Evolutionary conservation across 2,329 filamentous ascomycete species (phyloP).

Genomic region (Fusarium nelsonii): DNA sequence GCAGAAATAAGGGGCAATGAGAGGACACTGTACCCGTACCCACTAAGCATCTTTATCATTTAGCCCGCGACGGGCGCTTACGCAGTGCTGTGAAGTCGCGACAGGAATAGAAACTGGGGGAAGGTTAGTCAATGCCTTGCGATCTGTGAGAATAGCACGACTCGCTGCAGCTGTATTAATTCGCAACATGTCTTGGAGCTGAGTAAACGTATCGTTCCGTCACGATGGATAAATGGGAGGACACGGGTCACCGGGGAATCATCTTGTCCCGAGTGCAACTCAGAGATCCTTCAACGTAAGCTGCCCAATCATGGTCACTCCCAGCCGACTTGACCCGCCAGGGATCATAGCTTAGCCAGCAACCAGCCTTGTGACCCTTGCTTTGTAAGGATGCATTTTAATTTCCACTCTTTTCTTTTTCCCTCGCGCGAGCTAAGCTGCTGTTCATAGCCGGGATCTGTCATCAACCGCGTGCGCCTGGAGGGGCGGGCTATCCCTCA

Average conservation of each 20-base stretch:
- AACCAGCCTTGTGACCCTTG: constrained; percentile 33
- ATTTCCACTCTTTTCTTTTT: constrained; percentile 23
- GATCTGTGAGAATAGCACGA: too few relatives aligned
- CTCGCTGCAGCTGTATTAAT: too few relatives aligned
- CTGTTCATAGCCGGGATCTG: neutral
- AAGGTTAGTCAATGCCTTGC: neutral
- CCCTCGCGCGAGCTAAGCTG: neutral
- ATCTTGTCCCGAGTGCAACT: neutral
- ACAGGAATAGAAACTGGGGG: neutral
- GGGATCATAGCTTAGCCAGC: neutral
- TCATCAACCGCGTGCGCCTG: too few relatives aligned
- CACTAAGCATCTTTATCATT: neutral
- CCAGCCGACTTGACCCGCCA: neutral
- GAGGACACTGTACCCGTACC: constrained; percentile 1
- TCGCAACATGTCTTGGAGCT: neutral
- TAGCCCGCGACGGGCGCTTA: too few relatives aligned
- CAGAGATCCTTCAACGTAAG: constrained; percentile 1
- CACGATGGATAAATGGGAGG: neutral
- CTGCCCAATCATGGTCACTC: constrained; percentile 1
- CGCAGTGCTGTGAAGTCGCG: too few relatives aligned
- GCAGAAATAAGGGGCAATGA: neutral
- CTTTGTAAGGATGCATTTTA: constrained; percentile 15
- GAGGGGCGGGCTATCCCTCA: neutral
- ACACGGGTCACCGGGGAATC: neutral
- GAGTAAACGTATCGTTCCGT: neutral